Conservation (phyloP, 345 rosid species). For the Turnera subulata region DNA sequence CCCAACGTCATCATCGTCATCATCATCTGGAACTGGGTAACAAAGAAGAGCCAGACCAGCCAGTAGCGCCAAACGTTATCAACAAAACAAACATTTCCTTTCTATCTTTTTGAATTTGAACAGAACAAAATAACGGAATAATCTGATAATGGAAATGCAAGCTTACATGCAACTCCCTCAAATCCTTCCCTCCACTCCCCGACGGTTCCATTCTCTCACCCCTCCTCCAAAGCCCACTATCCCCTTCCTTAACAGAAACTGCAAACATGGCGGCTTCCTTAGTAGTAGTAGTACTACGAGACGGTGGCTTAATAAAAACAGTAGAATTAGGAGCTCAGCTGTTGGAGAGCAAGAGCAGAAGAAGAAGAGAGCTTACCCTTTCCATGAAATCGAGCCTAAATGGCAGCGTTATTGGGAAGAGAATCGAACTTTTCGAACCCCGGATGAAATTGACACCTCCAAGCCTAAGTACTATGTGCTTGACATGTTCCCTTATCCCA, state of each 20-base stretch:
- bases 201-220: not conserved
- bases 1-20: no score
- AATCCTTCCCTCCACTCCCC: not conserved
- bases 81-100: no score
- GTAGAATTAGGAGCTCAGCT: conserved; percentile 7
- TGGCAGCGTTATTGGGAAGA: conserved; percentile 90
- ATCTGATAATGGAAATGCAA: no score
- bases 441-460: conserved; percentile 72
- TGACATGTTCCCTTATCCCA: conserved; percentile 99
- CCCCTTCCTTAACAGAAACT: not conserved
- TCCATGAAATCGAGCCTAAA: conserved; percentile 83
- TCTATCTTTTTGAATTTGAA: not conserved
- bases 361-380: conserved; percentile 69
- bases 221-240: conserved; percentile 21
- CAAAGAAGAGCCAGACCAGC: no score
- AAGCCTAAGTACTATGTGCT: conserved; percentile 94
- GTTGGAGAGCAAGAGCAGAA: conserved; percentile 27
- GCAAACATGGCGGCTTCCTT: conserved; percentile 17
- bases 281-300: not conserved
- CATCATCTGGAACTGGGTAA: no score
- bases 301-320: conserved; percentile 6
- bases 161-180: not conserved
- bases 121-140: no score
- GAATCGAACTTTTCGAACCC: conserved; percentile 71
- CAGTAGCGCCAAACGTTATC: no score